Conservation (phyloP, 2,329 filamentous ascomycete genomes). For the Cladobotryum protrusum region DNA sequence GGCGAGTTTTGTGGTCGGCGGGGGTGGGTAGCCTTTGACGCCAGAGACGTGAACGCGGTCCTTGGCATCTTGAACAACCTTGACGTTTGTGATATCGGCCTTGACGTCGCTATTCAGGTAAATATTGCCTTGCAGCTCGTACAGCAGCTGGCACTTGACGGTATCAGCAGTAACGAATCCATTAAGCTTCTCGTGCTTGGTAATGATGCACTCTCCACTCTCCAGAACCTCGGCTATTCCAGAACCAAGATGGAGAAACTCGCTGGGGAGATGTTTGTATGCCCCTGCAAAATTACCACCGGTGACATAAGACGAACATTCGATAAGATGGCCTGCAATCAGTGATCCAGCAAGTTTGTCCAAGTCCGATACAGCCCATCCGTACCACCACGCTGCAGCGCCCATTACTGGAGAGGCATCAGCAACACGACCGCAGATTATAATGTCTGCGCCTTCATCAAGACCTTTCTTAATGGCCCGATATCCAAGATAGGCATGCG, state of each 20-base stretch:
- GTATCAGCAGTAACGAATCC: constrained; percentile 31
- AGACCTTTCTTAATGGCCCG: constrained; percentile 34
- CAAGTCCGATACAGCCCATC: constrained; percentile 39
- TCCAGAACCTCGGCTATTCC: constrained; percentile 43
- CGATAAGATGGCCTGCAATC: constrained; percentile 44
- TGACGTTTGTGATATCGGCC: constrained; percentile 32
- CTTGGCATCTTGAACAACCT: constrained; percentile 28
- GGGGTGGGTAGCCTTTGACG: constrained; percentile 36
- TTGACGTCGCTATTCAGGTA: constrained; percentile 45
- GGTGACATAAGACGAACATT: constrained; percentile 45
- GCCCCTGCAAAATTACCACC: constrained; percentile 46
- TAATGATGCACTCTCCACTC: constrained; percentile 41
- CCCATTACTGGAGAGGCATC: constrained; percentile 45
- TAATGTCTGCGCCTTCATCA: constrained; percentile 33
- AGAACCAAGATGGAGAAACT: constrained; percentile 33
- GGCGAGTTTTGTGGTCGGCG: constrained; percentile 46
- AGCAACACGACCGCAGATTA: constrained; percentile 37
- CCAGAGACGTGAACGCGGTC: constrained; percentile 36
- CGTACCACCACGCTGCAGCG: constrained; percentile 47
- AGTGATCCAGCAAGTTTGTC: constrained; percentile 40
- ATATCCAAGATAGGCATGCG: constrained; percentile 47
- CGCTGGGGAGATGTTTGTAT: constrained; percentile 17
- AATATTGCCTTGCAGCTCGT: constrained; percentile 41
- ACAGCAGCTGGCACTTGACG: constrained; percentile 42
- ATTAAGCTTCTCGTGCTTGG: constrained; percentile 40